Base-by-base conservation (phyloP, 2,329 filamentous ascomycete species). In the Neofusicoccum cordaticola region DNA sequence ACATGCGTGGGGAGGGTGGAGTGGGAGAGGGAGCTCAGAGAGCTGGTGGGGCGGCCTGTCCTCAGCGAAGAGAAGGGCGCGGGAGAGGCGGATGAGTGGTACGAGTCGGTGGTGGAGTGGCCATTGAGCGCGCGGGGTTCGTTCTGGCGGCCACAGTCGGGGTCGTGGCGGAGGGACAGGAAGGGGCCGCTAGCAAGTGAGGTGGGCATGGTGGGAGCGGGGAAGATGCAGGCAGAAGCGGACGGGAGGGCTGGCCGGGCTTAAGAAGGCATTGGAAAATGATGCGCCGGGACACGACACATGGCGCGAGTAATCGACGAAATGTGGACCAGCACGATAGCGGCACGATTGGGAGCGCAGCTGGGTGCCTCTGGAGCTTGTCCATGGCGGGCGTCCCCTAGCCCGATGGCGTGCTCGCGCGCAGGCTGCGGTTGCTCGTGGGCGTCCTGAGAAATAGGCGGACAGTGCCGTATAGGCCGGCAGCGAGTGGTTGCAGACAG, bases 341-440 rank as follows among this genome's bases (percentile, higher is more conserved):
- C 45, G 17, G 57, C 41, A 19, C 35, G 13, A 48, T 47, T 37
- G 31, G 42, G 37, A 17, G 3, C 12, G 6, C 11, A 3, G 35
- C 19, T 15, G n/a, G n/a, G 45, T 15, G 34, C 19, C 13, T 37
- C 44, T 50, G 17, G 44, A 51, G 47, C 44, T 48, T 62, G 58
- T 27, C 45, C 13, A n/a, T 4, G 41, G 31, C 15, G 13, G 56
- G 15, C 17, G n/a, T n/a, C 53, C 41, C 9, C 22, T 19, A 44
- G 45, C 8, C 37, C 34, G 45, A 62, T 62, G 17, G 15, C 58
- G 56, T 60, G 56, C 56, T 60, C 13, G 31, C 1, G 31, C 5
- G 22, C 56, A 89, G 44, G 89, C 84, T 67, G 89, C 62, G 96
- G 85, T 51, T 86, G 83, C 11, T 93, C 90, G 72, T 92, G 89